phyloP scores from a whole-genome alignment of 148 eudicot species.

The Drosera capensis region DNA sequence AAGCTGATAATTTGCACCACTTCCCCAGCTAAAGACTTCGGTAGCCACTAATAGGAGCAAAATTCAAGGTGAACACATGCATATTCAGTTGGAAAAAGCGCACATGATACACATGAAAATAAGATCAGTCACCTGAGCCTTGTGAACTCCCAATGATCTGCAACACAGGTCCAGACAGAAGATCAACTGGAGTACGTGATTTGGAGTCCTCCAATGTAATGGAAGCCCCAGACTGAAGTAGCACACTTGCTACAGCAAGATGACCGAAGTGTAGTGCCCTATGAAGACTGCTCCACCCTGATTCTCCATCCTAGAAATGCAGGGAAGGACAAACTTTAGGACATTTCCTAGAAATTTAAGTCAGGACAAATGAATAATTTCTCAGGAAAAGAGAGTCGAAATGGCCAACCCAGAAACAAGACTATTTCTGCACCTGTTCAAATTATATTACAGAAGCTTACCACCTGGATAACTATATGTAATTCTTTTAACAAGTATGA shows the following conservation, averaged over 20 bases:
- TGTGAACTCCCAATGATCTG: conserved; percentile 43
- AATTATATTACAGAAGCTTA: too few relatives aligned
- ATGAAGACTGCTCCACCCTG: conserved; percentile 99
- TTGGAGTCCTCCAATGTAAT: conserved; percentile 65
- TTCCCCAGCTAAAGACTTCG: conserved; percentile 98
- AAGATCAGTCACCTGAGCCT: conserved; percentile 34
- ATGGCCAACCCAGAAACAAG: too few relatives aligned
- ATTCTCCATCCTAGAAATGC: conserved; percentile 83
- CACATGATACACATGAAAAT: background rate
- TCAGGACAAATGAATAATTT: too few relatives aligned
- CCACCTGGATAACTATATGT: too few relatives aligned
- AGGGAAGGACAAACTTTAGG: background rate
- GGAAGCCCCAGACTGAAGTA: conserved; percentile 79
- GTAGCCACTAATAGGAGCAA: conserved; percentile 37
- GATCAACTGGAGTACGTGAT: conserved; percentile 81
- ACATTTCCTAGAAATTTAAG: too few relatives aligned
- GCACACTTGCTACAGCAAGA: conserved; percentile 79
- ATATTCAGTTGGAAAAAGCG: background rate
- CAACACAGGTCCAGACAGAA: conserved; percentile 74
- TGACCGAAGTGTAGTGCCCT: conserved; percentile 94
- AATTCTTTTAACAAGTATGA: too few relatives aligned
- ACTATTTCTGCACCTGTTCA: too few relatives aligned
- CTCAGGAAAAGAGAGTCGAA: too few relatives aligned
- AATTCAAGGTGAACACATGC: conserved; percentile 1
- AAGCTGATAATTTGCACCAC: conserved; percentile 98